phyloP scores from a whole-genome alignment of 176 grass and related monocot species.

The Eleusine coracana region DNA sequence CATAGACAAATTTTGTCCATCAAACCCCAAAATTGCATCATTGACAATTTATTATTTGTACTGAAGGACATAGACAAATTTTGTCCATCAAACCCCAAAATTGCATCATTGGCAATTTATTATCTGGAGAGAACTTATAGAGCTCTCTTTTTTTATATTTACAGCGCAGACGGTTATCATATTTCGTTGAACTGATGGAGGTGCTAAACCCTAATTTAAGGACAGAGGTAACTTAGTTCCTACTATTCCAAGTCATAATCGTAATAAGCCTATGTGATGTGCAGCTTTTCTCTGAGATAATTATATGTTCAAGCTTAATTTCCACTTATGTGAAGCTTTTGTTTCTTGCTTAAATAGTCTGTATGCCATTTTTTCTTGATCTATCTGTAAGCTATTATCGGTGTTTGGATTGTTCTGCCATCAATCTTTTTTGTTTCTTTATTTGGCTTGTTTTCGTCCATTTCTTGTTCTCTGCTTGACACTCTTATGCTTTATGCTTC shows the following conservation, averaged over 20 bases:
- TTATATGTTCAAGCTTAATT: background rate
- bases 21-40: too few relatives aligned
- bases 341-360: constrained; percentile 29
- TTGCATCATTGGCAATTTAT: background rate
- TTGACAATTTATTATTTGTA: too few relatives aligned
- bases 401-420: constrained; percentile 15
- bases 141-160: constrained; percentile 45
- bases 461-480: constrained; percentile 25
- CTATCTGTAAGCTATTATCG: background rate
- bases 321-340: background rate
- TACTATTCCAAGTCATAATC: constrained; percentile 25
- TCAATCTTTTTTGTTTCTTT: constrained; percentile 8
- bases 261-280: constrained; percentile 31
- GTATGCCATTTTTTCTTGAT: constrained; percentile 18
- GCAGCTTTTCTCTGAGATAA: constrained; percentile 18
- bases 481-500: constrained; percentile 31
- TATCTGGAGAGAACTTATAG: constrained; percentile 17
- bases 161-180: constrained; percentile 76
- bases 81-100: constrained; percentile 1
- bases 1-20: constrained; percentile 10
- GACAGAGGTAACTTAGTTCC: constrained; percentile 57
- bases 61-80: constrained; percentile 14
- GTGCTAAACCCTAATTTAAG: constrained; percentile 70
- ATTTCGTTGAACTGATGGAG: constrained; percentile 97
- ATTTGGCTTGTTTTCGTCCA: background rate